Conservation (phyloP, 23 red algal species). For the Gracilaria caudata region DNA sequence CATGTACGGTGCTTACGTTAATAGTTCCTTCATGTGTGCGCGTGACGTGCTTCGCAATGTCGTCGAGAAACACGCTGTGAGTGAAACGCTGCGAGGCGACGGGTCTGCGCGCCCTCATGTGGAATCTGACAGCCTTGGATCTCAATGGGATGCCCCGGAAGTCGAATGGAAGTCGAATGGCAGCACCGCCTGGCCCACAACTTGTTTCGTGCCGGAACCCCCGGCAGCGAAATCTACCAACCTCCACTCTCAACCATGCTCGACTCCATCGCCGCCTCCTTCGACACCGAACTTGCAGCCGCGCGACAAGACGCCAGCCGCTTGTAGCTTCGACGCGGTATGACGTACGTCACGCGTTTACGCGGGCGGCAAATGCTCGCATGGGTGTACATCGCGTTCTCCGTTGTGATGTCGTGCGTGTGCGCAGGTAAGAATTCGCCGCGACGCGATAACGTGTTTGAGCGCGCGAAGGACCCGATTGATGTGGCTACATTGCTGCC, state of each 20-base stretch:
- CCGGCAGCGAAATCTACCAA: not conserved
- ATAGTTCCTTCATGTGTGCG: not conserved
- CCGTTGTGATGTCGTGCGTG: not conserved
- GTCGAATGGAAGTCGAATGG: not conserved
- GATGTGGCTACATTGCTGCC: slow-evolving; percentile 15
- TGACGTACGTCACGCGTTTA: not conserved
- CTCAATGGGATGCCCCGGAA: not conserved
- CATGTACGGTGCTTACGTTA: slow-evolving; percentile 1
- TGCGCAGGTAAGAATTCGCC: slow-evolving; percentile 9
- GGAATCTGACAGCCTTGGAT: not conserved
- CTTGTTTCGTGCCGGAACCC: not conserved
- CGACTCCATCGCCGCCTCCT: not conserved
- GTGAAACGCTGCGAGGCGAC: not conserved
- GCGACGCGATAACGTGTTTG: slow-evolving; percentile 35
- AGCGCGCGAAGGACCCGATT: slow-evolving; percentile 12
- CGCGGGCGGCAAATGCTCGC: not conserved
- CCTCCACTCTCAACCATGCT: not conserved
- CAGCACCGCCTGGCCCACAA: not conserved
- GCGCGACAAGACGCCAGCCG: not conserved
- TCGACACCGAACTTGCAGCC: not conserved
- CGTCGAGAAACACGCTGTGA: not conserved
- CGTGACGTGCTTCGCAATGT: not conserved
- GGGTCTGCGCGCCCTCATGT: slow-evolving; percentile 1
- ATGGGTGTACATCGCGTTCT: not conserved
- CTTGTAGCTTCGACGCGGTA: not conserved